These are phyloP conservation scores for Thalassia testudinum DNA, from an alignment of 116 monocot genomes.

Conservation along the genomic window DNA sequence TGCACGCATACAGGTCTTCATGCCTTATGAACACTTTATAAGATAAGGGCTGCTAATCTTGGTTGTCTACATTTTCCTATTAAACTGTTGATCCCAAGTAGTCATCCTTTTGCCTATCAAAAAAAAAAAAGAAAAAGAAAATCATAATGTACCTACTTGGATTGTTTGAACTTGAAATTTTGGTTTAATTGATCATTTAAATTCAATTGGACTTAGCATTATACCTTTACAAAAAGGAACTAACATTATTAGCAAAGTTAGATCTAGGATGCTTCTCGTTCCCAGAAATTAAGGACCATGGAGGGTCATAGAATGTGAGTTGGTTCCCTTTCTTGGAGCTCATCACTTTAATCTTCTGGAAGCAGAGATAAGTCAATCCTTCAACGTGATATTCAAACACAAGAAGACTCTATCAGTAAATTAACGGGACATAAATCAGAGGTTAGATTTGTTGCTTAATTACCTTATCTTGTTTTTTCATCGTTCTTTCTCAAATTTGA, in stretches of 20 bases:
- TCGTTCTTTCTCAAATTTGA: too few species aligned
- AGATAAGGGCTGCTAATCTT: too few species aligned
- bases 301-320: slow-evolving; percentile 81
- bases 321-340: slow-evolving; percentile 92
- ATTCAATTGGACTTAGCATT: too few species aligned
- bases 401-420: slow-evolving; percentile 87
- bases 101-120: too few species aligned
- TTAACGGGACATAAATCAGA: slow-evolving; percentile 91
- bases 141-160: too few species aligned
- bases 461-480: background rate
- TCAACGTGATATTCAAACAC: slow-evolving; percentile 88
- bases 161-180: too few species aligned
- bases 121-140: too few species aligned
- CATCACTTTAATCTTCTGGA: slow-evolving; percentile 88
- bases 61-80: too few species aligned
- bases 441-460: slow-evolving; percentile 19
- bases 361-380: slow-evolving; percentile 85
- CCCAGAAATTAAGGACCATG: slow-evolving; percentile 75
- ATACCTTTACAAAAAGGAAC: too few species aligned
- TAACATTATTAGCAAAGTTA: slow-evolving; percentile 7
- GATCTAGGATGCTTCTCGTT: slow-evolving; percentile 95
- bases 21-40: too few species aligned
- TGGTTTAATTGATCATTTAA: too few species aligned
- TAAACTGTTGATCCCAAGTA: too few species aligned
- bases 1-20: background rate